Evolutionary conservation across 176 grass and related monocot species (phyloP), one percentile per base, ranked within the genome.

Genomic region (Lolium perenne): DNA sequence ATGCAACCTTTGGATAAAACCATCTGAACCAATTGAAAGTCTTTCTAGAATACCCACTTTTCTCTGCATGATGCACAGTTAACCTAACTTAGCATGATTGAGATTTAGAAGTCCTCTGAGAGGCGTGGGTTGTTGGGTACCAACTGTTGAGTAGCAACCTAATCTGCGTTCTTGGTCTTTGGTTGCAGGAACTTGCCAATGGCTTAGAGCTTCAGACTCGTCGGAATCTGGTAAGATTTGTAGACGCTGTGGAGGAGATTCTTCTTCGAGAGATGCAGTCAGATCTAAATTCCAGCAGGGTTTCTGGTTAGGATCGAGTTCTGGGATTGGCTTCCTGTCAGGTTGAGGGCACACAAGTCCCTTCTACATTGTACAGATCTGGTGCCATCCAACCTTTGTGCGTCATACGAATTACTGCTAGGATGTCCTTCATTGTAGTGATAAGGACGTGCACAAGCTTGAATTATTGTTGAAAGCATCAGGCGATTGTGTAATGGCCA

Each of bases 231-330:
- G 86, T 89, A 60, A 83, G 23, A 61, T 92, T 95, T 91, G 80
- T 83, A 21, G 92, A 98, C 76, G 82, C 90, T 11, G 88, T 98
- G 8, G 97, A 98, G 80, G 94, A 88, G 63, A 95, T 95, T 50
- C 87, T 98, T 40, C 51, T 95, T 81, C 87, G 46, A 56, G 89
- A 92, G 86, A 82, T 92, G 93, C 85, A 67, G 79, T 86, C 89
- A 21, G 86, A 84, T 70, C 69, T 90, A 53, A 83, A 79, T 50
- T 60, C 77, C 0, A 58, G 55, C 41, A 72, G 20, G 43, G 8
- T 6, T 23, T 79, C 85, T 71, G 11, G 62, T 49, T 84, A 84
- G 76, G 49, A 68, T 49, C 17, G 20, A 4, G 7, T 55, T 53
- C 14, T 53, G 45, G n/a, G 6, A 22, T 21, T 6, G 40, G 74